Evolutionary conservation across 1,139 yeast species (phyloP), one percentile per base, ranked within the genome.

Genomic region (Hansenula sp.): DNA sequence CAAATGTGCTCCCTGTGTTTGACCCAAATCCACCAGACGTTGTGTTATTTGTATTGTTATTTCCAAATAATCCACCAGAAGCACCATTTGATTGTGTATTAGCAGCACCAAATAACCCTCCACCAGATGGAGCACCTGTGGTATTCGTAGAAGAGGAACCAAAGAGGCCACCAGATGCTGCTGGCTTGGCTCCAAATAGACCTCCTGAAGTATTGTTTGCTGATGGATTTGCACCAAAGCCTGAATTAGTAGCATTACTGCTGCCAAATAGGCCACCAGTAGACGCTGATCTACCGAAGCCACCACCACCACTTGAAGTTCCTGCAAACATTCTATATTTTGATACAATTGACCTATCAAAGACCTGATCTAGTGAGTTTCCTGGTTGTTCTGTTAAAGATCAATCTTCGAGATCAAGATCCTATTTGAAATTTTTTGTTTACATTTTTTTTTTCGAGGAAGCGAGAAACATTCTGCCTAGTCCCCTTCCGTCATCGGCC

Each of bases 1-100:
- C 78, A 62, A 75, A 72, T 3, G 48, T 28, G 4, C 32, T 47
- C 10, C 48, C 51, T 5, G 47, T 18, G 6, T 45, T 41, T 12
- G 54, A 52, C 38, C 49, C 49, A 18, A 48, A 12, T 12, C 48
- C 39, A 28, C 44, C 41, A 12, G 36, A 13, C n/a, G 28, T 21
- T 21, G 28, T 33, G 8, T 33, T 21, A 4, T 17, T 33, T 4
- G n/a, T 15, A 15, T 30, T 32, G 17, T 16, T 21, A 6, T 18
- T 18, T 33, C 37, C 37, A 25, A 34, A 34, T 25, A 34, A 24
- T 13, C 36, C 36, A 24, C 37, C 37, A 21, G 25, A 21, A 21
- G 25, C 9, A 9, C 25, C 25, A 21, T 21, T 21, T 5, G 25
- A 5, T 21, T 21, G 25, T 6, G 25, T 21, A 9, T 21, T 21